phyloP scores from a whole-genome alignment of 2,329 filamentous ascomycete genomes.

The Dryadomyces sulphureus region DNA sequence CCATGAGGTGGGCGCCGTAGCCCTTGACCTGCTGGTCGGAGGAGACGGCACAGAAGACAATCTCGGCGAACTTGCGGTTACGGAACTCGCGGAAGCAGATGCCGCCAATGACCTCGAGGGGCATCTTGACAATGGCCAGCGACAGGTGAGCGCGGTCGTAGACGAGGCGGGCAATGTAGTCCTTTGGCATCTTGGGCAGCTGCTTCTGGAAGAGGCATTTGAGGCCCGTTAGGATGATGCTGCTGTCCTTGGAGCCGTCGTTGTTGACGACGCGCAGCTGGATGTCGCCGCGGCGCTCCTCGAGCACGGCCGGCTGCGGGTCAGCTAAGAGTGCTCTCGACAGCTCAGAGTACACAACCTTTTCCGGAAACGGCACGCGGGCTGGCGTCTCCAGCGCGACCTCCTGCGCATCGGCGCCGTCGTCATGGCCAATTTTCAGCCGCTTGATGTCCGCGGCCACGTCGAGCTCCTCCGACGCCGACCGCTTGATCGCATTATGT shows the following conservation, averaged over 20 bases:
- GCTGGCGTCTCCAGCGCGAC: no score
- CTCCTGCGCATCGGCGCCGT: no score
- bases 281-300: constrained; percentile 88
- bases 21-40: constrained; percentile 98
- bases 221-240: constrained; percentile 86
- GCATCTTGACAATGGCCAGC: constrained; percentile 95
- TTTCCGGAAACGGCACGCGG: no score
- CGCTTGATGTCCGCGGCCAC: no score
- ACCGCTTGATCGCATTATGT: no score
- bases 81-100: constrained; percentile 96
- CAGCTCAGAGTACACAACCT: no score
- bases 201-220: constrained; percentile 99
- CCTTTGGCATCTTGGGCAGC: constrained; percentile 97
- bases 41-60: constrained; percentile 95
- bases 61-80: constrained; percentile 84
- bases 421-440: no score
- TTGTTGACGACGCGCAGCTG: constrained; percentile 98
- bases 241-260: constrained; percentile 71
- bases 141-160: constrained; percentile 94
- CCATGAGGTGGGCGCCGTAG: constrained; percentile 96
- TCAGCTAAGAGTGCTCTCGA: no score
- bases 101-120: constrained; percentile 82
- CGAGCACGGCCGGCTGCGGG: constrained; percentile 72
- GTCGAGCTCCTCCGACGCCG: no score
- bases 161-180: constrained; percentile 93